phyloP scores from a whole-genome alignment of 2,329 filamentous ascomycete species.

The Colletotrichum sp. region DNA sequence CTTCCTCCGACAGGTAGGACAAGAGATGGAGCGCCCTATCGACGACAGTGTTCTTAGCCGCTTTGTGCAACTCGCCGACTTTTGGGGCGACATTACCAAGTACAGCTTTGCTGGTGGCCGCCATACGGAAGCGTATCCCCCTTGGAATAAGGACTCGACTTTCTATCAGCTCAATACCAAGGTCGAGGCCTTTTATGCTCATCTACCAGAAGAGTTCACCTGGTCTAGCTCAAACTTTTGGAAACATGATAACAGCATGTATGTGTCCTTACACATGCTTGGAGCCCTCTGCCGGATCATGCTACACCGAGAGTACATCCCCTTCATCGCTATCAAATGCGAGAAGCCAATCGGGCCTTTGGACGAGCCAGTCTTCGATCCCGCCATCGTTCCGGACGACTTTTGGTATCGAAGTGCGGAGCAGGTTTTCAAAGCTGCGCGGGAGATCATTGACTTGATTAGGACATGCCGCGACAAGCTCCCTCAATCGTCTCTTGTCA shows the following conservation, averaged over 20 bases:
- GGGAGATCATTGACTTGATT: conserved; percentile 69
- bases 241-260: conserved; percentile 70
- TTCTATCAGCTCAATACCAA: conserved; percentile 59
- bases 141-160: conserved; percentile 62
- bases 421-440: conserved; percentile 66
- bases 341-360: conserved; percentile 57
- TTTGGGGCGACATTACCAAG: conserved; percentile 63
- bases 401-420: conserved; percentile 71
- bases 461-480: conserved; percentile 66
- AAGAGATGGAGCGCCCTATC: conserved; percentile 23
- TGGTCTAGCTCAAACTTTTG: conserved; percentile 68
- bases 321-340: conserved; percentile 67
- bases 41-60: conserved; percentile 56
- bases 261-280: conserved; percentile 71
- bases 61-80: conserved; percentile 63
- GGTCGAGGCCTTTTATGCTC: conserved; percentile 56
- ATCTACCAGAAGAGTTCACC: conserved; percentile 31
- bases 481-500: conserved; percentile 70
- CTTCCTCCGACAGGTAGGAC: conserved; percentile 41
- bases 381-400: conserved; percentile 50
- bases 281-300: conserved; percentile 70
- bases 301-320: conserved; percentile 72
- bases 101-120: conserved; percentile 60
- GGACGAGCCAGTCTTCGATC: conserved; percentile 60
- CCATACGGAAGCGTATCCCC: conserved; percentile 52